Percentiles rank a stretch among this genome's conserved stretches.
Evolutionary conservation across 2,329 filamentous ascomycete species (phyloP).

Genomic region (Daldinia sp.): DNA sequence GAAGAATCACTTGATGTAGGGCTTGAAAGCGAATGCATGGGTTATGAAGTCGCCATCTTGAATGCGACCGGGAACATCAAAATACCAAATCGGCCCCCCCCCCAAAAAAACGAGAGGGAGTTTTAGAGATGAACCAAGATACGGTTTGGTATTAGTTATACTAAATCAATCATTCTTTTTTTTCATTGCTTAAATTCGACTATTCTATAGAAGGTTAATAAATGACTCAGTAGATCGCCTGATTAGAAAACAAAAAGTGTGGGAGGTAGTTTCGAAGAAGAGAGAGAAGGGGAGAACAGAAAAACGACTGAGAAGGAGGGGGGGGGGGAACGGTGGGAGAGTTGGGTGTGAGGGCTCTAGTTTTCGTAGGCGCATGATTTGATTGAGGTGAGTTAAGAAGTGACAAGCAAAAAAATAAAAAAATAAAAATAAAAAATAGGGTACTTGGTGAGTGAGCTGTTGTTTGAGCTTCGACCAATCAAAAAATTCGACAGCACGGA

Average conservation of each 20-base stretch:
- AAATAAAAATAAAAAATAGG: slow-evolving; percentile 27
- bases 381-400: slow-evolving; percentile 43
- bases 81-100: slow-evolving; percentile 30
- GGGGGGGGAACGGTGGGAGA: slow-evolving; percentile 41
- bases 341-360: slow-evolving; percentile 45
- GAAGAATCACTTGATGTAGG: slow-evolving; percentile 31
- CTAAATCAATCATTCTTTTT: slow-evolving; percentile 31
- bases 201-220: slow-evolving; percentile 35
- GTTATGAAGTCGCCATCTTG: slow-evolving; percentile 36
- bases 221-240: slow-evolving; percentile 49
- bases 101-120: slow-evolving; percentile 37
- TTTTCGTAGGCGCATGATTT: slow-evolving; percentile 49
- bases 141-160: slow-evolving; percentile 37
- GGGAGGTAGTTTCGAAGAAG: slow-evolving; percentile 42
- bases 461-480: slow-evolving; percentile 54
- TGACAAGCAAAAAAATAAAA: slow-evolving; percentile 33
- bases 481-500: slow-evolving; percentile 54
- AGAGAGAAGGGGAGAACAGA: slow-evolving; percentile 48
- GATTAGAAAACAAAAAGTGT: slow-evolving; percentile 46
- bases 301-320: slow-evolving; percentile 27
- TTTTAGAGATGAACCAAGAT: slow-evolving; percentile 25
- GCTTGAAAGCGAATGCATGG: slow-evolving; percentile 36
- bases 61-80: slow-evolving; percentile 45
- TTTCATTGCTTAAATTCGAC: slow-evolving; percentile 27
- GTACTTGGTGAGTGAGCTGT: slow-evolving; percentile 40